Evolutionary conservation across 148 eudicot genomes (phyloP), one percentile per base, ranked within the genome.

Genomic region (Agrostemma githago): DNA sequence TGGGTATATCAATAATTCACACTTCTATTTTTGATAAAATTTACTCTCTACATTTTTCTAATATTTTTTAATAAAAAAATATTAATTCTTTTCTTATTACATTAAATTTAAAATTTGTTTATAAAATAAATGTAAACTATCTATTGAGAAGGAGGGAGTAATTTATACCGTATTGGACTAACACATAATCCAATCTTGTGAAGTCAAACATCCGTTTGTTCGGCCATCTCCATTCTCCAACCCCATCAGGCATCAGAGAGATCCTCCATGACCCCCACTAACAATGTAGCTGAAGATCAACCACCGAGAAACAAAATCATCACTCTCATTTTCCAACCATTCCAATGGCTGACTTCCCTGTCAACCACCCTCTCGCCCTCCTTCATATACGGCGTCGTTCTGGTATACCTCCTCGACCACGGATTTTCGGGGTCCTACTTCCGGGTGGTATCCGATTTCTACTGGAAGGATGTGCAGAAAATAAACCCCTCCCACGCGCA

Each of bases 381-480:
- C 75, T 81, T 87, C 72, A 77, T 89, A 19, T 53, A 78, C 10
- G 89, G 88, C 8, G 72, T 89, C 26, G 21, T 85, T 69, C 74
- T 87, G 2, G 79, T 85, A 5, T 89, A 87, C 76, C 88, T 85
- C 69, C 86, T 89, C n/a, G 83, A 76, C 80, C 87, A 80, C 62
- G 93, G 90, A 63, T 87, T 89, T 66, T 72, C 88, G 8, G 75
- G 81, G 6, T 80, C 90, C 1, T 85, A 73, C 77, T 89, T 89
- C 75, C 71, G 75, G 5, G 88, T 87, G 5, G 89, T 83, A 37
- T 76, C 89, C 4, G 93, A 87, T 60, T 87, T 84, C 77, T 87
- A 89, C 60, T 89, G 90, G 91, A 89, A 89, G 77, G 91, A 87
- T 67, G 86, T 87, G 0, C 90, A 87, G 16, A 74, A 76, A 8